Evolutionary conservation across 2,329 filamentous ascomycete species (phyloP).

Genomic region (Alternaria ventricosa): DNA sequence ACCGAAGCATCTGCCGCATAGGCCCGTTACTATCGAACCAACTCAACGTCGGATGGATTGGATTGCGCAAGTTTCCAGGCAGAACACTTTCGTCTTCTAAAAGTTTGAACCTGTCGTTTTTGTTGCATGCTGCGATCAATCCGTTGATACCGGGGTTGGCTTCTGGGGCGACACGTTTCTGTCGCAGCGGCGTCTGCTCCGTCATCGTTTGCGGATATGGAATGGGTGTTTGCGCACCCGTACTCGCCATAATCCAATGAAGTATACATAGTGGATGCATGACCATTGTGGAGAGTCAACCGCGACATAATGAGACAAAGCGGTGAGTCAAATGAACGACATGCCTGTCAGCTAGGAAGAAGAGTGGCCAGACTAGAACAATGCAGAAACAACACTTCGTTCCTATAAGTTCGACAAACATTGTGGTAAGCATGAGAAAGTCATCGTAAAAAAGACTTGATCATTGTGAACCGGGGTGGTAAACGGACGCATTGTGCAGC

Average conservation of each 20-base stretch:
- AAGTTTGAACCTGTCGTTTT: conserved; percentile 39
- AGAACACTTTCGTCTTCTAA: conserved; percentile 32
- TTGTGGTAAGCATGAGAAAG: not conserved
- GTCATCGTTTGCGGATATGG: conserved; percentile 5
- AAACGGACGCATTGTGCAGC: not conserved
- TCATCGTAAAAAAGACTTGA: not conserved
- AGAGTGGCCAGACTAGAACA: conserved; percentile 5
- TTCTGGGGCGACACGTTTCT: conserved; percentile 5
- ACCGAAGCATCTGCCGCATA: conserved; percentile 32
- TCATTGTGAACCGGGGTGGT: not conserved
- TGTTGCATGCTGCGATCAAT: conserved; percentile 33
- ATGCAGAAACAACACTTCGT: conserved; percentile 13
- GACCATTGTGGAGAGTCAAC: conserved; percentile 12
- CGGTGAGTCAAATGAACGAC: conserved; percentile 3
- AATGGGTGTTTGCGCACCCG: not conserved
- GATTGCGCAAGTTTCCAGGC: conserved; percentile 32
- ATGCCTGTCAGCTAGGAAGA: not conserved
- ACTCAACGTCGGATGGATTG: conserved; percentile 41
- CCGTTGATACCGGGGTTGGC: conserved; percentile 16
- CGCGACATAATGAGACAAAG: conserved; percentile 20
- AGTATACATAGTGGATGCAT: conserved; percentile 9
- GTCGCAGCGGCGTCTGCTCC: conserved; percentile 2
- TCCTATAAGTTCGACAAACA: not conserved
- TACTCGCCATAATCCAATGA: not conserved
- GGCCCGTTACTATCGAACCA: conserved; percentile 20